These are phyloP conservation scores for Trichoderma lentiforme DNA, from an alignment of 2,329 filamentous ascomycete genomes.

Conservation along the genomic window DNA sequence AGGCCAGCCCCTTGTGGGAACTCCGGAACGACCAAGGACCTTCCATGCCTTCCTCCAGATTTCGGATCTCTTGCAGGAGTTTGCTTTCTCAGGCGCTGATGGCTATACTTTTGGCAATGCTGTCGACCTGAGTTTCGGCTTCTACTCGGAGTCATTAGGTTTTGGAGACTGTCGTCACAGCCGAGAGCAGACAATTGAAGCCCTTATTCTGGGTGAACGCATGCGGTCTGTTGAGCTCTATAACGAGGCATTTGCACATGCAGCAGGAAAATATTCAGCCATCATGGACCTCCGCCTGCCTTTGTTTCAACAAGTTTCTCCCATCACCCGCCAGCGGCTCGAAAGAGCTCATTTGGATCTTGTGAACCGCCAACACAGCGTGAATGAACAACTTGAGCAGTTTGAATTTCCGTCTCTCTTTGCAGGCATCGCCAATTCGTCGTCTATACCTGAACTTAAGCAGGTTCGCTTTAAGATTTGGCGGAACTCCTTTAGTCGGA, in stretches of 20 bases:
- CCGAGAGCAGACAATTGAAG: slow-evolving; percentile 85
- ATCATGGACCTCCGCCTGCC: slow-evolving; percentile 64
- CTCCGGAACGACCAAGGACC: slow-evolving; percentile 47
- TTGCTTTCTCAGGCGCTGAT: slow-evolving; percentile 55
- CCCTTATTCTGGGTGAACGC: slow-evolving; percentile 80
- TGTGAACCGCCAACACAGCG: slow-evolving; percentile 64
- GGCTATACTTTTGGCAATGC: slow-evolving; percentile 58
- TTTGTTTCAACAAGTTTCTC: slow-evolving; percentile 67
- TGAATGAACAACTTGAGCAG: slow-evolving; percentile 71
- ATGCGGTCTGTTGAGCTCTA: slow-evolving; percentile 82
- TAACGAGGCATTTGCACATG: slow-evolving; percentile 88
- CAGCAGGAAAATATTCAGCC: slow-evolving; percentile 78
- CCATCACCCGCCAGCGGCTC: slow-evolving; percentile 71
- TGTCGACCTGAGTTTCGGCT: slow-evolving; percentile 63
- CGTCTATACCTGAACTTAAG: slow-evolving; percentile 71
- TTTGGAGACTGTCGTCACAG: slow-evolving; percentile 78
- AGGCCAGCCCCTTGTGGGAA: slow-evolving; percentile 60
- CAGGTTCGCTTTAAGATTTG: slow-evolving; percentile 80
- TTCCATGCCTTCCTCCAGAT: slow-evolving; percentile 56
- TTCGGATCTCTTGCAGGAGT: slow-evolving; percentile 51
- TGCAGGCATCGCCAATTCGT: slow-evolving; percentile 81
- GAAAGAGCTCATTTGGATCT: slow-evolving; percentile 81
- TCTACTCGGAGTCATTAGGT: slow-evolving; percentile 72
- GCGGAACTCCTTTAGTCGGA: slow-evolving; percentile 70
- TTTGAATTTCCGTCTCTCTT: slow-evolving; percentile 93